phyloP scores from a whole-genome alignment of 208 protist genomes.

The Crithidia thermophila region DNA sequence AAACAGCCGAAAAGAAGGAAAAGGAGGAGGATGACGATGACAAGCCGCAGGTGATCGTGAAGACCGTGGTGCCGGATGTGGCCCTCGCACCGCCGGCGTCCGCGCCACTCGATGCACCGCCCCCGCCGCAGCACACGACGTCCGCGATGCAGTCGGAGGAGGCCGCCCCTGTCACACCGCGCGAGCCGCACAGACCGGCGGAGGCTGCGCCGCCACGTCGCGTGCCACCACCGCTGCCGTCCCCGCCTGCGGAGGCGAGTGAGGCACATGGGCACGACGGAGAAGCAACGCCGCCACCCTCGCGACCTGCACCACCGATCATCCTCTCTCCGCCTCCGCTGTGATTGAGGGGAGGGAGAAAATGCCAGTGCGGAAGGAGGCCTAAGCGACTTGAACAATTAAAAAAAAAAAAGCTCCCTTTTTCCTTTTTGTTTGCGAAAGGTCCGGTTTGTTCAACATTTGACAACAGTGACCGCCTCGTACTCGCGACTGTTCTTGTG shows the following conservation, averaged over 20 bases:
- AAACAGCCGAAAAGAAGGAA: slow-evolving; percentile 1
- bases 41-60: slow-evolving; percentile 4
- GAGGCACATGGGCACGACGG: slow-evolving; percentile 3
- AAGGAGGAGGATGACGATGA: slow-evolving; percentile 22
- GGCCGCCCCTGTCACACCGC: neutral
- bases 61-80: neutral
- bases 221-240: slow-evolving; percentile 27
- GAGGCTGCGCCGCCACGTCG: slow-evolving; percentile 9
- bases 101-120: neutral
- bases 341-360: too few relatives aligned
- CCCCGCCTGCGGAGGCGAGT: slow-evolving; percentile 9
- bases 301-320: slow-evolving; percentile 28
- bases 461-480: too few relatives aligned
- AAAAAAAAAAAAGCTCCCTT: neutral
- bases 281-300: slow-evolving; percentile 14
- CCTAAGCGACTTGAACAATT: slow-evolving; percentile 1
- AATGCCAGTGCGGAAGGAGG: too few relatives aligned
- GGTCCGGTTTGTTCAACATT: neutral
- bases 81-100: slow-evolving; percentile 1
- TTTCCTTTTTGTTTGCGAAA: slow-evolving; percentile 4
- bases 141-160: slow-evolving; percentile 16
- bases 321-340: slow-evolving; percentile 40
- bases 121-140: slow-evolving; percentile 4
- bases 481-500: too few relatives aligned
- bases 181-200: neutral